These are phyloP conservation scores for Stenogyne calaminthoides DNA, from an alignment of 305 asterid species.

Conservation along the genomic window DNA sequence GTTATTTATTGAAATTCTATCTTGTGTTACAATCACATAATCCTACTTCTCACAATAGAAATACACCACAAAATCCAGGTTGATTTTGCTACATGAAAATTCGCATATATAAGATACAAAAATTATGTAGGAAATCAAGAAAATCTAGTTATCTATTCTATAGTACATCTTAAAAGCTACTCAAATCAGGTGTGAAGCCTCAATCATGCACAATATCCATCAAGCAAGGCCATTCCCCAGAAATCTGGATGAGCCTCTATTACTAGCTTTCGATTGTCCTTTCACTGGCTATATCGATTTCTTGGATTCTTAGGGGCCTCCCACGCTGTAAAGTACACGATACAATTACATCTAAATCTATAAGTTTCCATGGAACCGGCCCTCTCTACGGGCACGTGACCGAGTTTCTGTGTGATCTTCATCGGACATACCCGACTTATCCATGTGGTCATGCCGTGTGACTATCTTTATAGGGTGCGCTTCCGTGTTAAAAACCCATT, in stretches of 20 bases:
- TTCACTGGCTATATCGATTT: slow-evolving; percentile 22
- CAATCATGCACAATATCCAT: slow-evolving; percentile 8
- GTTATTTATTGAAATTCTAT: background rate
- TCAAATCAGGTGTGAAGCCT: slow-evolving; percentile 19
- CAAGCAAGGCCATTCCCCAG: slow-evolving; percentile 9
- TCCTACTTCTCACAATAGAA: background rate
- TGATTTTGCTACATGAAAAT: background rate
- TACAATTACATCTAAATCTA: slow-evolving; percentile 29
- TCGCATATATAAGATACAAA: slow-evolving; percentile 30
- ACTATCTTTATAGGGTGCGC: slow-evolving; percentile 89
- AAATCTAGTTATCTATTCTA: slow-evolving; percentile 22
- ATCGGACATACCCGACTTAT: slow-evolving; percentile 31
- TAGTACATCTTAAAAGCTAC: slow-evolving; percentile 32
- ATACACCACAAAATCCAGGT: background rate
- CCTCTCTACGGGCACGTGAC: slow-evolving; percentile 81
- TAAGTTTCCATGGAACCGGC: slow-evolving; percentile 65
- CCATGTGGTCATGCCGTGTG: slow-evolving; percentile 47
- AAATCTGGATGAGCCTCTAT: slow-evolving; percentile 20
- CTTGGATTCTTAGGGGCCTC: slow-evolving; percentile 25
- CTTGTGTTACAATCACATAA: background rate
- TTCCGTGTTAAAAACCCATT: slow-evolving; percentile 99
- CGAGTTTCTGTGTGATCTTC: slow-evolving; percentile 44
- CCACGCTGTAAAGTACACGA: slow-evolving; percentile 19
- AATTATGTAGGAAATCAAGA: slow-evolving; percentile 16
- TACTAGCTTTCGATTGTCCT: background rate